Conservation (phyloP, 345 rosid species). For the Microthlaspi erraticum region DNA sequence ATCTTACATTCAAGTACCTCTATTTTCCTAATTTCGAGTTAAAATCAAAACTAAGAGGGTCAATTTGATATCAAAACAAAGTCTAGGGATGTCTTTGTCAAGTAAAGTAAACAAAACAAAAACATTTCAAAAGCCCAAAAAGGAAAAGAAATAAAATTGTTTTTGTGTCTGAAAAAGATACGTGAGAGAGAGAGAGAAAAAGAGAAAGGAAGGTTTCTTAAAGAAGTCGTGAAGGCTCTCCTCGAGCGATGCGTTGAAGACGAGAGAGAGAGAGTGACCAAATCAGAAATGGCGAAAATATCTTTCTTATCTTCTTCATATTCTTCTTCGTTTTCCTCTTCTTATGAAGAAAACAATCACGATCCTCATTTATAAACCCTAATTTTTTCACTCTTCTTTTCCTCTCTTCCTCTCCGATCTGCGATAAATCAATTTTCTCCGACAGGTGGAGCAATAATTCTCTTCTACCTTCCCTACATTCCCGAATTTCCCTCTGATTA, state of each 20-base stretch:
- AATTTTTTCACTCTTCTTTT: background rate
- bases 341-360: conserved; percentile 19
- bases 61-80: conserved; percentile 10
- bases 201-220: conserved; percentile 27
- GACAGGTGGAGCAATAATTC: conserved; percentile 9
- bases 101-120: conserved; percentile 12
- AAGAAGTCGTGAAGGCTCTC: conserved; percentile 54
- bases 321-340: conserved; percentile 10
- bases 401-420: conserved; percentile 28
- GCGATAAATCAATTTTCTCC: background rate
- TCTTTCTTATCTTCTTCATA: conserved; percentile 29
- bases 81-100: conserved; percentile 31
- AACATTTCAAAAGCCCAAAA: background rate
- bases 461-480: conserved; percentile 28
- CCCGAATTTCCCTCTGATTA: background rate
- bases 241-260: conserved; percentile 56
- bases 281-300: conserved; percentile 40
- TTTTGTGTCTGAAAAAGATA: background rate
- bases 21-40: too few species aligned
- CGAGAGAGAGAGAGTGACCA: conserved; percentile 39
- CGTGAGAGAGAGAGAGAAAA: conserved; percentile 41
- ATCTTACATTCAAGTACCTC: background rate
- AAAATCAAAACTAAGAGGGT: conserved; percentile 5
- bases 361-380: conserved; percentile 46
- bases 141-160: background rate